Percentiles rank a stretch among this genome's conserved stretches.
Conservation (phyloP, 1,284 basidiomycete species). For the Microbotryomycetes sp. region DNA sequence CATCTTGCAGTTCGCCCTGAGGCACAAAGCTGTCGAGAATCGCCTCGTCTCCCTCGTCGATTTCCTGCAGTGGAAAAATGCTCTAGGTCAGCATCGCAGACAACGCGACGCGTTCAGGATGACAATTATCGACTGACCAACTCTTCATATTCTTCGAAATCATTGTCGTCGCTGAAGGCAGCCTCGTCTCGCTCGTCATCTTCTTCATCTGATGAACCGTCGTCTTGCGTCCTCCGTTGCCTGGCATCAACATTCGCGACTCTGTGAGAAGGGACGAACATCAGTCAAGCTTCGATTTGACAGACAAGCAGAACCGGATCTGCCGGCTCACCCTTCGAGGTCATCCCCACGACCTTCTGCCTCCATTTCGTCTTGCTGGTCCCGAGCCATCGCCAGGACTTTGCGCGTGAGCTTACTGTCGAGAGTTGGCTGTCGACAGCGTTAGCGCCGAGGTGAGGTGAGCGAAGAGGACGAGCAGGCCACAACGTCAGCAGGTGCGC, state of each 20-base stretch:
- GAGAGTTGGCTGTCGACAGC: conserved; percentile 55
- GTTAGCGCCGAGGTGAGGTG: not conserved
- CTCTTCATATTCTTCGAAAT: conserved; percentile 51
- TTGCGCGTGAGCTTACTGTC: conserved; percentile 80
- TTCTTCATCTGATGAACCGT: conserved; percentile 16
- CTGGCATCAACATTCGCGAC: too few relatives aligned
- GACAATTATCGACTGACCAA: conserved; percentile 42
- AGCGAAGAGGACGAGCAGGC: not conserved
- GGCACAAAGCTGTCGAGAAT: conserved; percentile 71
- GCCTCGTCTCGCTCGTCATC: conserved; percentile 29
- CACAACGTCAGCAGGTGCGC: too few relatives aligned
- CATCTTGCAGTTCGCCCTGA: conserved; percentile 51
- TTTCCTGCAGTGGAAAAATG: conserved; percentile 54
- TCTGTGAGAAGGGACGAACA: too few relatives aligned
- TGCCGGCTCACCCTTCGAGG: conserved; percentile 6
- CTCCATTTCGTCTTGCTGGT: conserved; percentile 79
- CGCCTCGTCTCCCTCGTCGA: conserved; percentile 78
- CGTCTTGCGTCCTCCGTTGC: too few relatives aligned
- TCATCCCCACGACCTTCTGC: conserved; percentile 36
- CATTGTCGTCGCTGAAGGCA: conserved; percentile 47
- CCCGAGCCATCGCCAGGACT: conserved; percentile 85
- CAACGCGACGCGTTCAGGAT: not conserved
- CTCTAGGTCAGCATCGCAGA: not conserved
- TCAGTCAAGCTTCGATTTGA: not conserved
- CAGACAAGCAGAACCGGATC: too few relatives aligned